Percentiles rank a stretch among this genome's conserved stretches.
These are phyloP conservation scores for Setomelanomma holmii DNA, from an alignment of 2,329 filamentous ascomycete species.

Conservation along the genomic window DNA sequence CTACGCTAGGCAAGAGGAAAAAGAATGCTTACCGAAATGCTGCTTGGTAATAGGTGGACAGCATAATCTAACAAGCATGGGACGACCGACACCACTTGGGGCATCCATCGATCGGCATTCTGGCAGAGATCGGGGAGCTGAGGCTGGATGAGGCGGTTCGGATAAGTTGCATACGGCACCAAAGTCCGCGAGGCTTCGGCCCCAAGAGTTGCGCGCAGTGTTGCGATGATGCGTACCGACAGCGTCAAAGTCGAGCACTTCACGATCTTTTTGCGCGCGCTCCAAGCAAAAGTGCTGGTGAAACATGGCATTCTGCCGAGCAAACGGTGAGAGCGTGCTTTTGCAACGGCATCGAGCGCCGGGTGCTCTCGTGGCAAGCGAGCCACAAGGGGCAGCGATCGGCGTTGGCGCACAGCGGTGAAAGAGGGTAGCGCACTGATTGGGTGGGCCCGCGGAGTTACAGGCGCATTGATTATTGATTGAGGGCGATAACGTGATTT, in stretches of 20 bases:
- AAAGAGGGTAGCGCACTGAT: constrained; percentile 10
- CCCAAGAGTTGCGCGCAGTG: background rate
- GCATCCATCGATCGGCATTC: constrained; percentile 19
- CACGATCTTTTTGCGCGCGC: background rate
- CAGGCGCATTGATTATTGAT: constrained; percentile 21
- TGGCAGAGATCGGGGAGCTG: constrained; percentile 17
- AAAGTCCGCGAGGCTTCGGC: constrained; percentile 1
- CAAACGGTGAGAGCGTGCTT: background rate
- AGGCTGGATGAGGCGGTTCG: constrained; percentile 7
- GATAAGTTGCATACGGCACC: constrained; percentile 15
- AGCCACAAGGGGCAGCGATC: constrained; percentile 31
- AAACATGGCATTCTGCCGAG: background rate
- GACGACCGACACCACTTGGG: constrained; percentile 5
- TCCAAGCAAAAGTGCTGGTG: background rate
- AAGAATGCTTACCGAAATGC: background rate
- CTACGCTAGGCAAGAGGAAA: background rate
- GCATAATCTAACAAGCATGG: constrained; percentile 2
- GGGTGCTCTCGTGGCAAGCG: constrained; percentile 25
- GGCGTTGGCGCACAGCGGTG: constrained; percentile 17
- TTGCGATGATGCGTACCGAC: background rate
- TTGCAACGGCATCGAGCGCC: constrained; percentile 10
- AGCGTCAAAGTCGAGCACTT: too few species aligned
- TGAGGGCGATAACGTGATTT: constrained; percentile 39
- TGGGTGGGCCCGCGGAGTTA: constrained; percentile 4
- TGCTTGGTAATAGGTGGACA: constrained; percentile 8